Evolutionary conservation across 2,329 filamentous ascomycete genomes (phyloP), one percentile per base, ranked within the genome.

Genomic region (Herpomyces periplanetae): DNA sequence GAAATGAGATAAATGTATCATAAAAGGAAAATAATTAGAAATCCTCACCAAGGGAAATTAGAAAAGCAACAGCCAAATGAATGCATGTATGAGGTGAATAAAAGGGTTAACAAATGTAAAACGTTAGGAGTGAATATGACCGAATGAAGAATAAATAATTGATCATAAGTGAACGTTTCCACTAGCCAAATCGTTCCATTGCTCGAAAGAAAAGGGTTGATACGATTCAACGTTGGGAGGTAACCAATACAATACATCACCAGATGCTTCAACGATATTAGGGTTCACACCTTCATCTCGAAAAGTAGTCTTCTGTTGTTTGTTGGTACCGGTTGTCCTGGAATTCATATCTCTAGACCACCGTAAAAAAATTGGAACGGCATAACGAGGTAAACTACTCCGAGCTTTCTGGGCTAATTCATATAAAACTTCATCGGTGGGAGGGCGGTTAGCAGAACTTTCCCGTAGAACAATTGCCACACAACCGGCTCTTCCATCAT

Each of bases 401-500:
- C 41, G 31, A 0, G 49, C 49, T 28, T 69, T 57, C 0, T 38
- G 30, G 0, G 59, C 59, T 3, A 84, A 33, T 11, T 49, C 51
- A n/a, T 38, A 35, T 19, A 73, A 37, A 0, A 46, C 31, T 5
- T 41, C 35, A 2, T 40, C 32, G 3, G 20, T 30, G 8, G 5
- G 31, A 24, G 34, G 38, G 2, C 43, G 38, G n/a, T 34, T 27
- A 10, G 33, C 21, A 8, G 22, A 27, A 1, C 34, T 27, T 3
- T 41, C 39, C 10, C 44, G 40, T 4, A 68, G 40, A 8, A 49
- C 39, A 1, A 84, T 37, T 4, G 65, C 62, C 0, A 59, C 69
- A 29, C 71, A 85, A 2, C 71, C 71, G 0, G 66, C 68, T 11
- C 68, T 49, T 8, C 69, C 69, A 30, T 85, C 69, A 31, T 84